Evolutionary conservation across 176 grass and related monocot species (phyloP).

Genomic region (Oryza meridionalis): DNA sequence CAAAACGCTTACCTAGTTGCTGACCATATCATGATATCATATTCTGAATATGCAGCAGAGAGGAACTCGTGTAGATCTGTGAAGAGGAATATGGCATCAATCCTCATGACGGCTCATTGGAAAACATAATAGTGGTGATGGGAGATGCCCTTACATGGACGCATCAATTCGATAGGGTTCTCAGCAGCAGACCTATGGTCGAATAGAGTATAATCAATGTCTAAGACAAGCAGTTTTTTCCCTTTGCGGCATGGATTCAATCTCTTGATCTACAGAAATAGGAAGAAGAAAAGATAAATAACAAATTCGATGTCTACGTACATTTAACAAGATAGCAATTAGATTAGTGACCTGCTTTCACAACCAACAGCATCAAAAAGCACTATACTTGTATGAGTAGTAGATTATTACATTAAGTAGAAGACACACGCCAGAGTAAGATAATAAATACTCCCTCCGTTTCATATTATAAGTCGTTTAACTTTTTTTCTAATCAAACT

Average conservation of each 20-base stretch:
- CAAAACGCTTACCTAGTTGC: conserved; percentile 74
- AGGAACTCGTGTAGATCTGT: conserved; percentile 98
- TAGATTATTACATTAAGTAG: conserved; percentile 27
- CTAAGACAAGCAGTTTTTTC: conserved; percentile 92
- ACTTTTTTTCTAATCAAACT: no score
- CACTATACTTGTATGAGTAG: neutral
- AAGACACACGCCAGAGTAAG: neutral
- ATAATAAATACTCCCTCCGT: neutral
- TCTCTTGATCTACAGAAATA: conserved; percentile 79
- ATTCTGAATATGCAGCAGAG: conserved; percentile 78
- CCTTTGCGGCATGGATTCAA: conserved; percentile 91
- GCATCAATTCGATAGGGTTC: conserved; percentile 93
- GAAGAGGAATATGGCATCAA: conserved; percentile 27
- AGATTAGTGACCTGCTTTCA: conserved; percentile 9
- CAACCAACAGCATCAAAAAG: conserved; percentile 10
- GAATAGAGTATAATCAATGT: conserved; percentile 98
- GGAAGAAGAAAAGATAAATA: conserved; percentile 9
- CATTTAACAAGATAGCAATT: conserved; percentile 24
- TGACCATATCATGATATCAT: conserved; percentile 99
- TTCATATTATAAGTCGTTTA: no score
- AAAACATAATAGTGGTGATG: conserved; percentile 8
- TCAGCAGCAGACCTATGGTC: conserved; percentile 88
- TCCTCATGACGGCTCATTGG: neutral
- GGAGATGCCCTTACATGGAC: conserved; percentile 72
- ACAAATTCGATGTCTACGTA: conserved; percentile 12